Evolutionary conservation across 371 early-diverging fungal species (phyloP).

Genomic region (Dipsacomyces acuminosporus): DNA sequence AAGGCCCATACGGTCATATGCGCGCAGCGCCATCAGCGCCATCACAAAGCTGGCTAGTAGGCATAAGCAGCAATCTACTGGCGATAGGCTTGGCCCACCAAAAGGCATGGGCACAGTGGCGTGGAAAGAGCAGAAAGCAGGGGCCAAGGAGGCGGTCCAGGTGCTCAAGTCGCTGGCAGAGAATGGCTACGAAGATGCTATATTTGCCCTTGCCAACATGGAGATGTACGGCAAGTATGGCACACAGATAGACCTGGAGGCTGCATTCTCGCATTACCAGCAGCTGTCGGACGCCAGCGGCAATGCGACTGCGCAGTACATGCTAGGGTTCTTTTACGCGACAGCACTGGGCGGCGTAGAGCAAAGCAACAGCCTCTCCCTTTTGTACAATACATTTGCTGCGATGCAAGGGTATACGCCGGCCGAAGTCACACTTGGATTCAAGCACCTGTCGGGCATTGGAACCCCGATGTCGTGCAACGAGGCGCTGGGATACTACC

Average conservation of each 20-base stretch:
- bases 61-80: background rate
- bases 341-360: constrained; percentile 78
- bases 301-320: constrained; percentile 81
- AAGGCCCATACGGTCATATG: background rate
- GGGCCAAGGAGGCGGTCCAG: constrained; percentile 7
- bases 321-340: constrained; percentile 83
- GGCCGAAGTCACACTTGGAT: constrained; percentile 83
- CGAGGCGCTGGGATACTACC: constrained; percentile 72
- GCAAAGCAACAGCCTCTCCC: constrained; percentile 47
- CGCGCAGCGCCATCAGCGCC: background rate
- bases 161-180: constrained; percentile 33
- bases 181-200: constrained; percentile 45
- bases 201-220: constrained; percentile 51
- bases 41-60: background rate
- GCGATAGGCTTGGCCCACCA: background rate
- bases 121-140: constrained; percentile 2
- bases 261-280: constrained; percentile 59
- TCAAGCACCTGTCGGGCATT: constrained; percentile 76
- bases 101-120: background rate
- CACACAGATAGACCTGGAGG: constrained; percentile 52
- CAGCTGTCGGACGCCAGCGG: constrained; percentile 60
- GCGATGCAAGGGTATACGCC: constrained; percentile 66
- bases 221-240: constrained; percentile 57
- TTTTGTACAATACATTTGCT: constrained; percentile 79
- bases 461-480: constrained; percentile 75